Base-by-base conservation (phyloP, 179 eudicot genomes). In the Heliamphora pulchella region DNA sequence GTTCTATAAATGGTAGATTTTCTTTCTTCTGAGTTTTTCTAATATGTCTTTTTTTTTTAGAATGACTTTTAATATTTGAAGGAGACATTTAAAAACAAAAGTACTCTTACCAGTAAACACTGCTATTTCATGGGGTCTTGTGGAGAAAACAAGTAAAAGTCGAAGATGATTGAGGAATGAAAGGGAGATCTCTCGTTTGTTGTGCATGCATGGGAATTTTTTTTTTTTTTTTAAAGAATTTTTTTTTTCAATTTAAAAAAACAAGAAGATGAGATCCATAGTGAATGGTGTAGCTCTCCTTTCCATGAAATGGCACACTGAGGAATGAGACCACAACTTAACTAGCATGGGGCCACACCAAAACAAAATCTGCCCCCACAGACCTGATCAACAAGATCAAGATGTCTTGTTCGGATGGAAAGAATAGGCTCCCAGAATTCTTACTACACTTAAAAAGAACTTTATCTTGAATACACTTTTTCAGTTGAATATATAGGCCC, bases 231-330 rank as follows among this genome's bases (percentile, higher is more conserved):
- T 10, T 9, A 44, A 44, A 3, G 8, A 59, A 63, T 11, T 75
- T 58, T 8, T 41, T 39, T 74, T 5, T n/a, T 47, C 10, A 41
- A 4, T 66, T 20, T 8, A 75, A 58, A 58, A 15, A 2, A 4
- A 48, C 61, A 44, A 73, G 31, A 3, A 3, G 1, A 4, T 44
- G 53, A 43, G 22, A 51, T 69, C 18, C 82, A 79, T 82, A 74
- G 87, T 84, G 82, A 75, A 78, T 82, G 77, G 80, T 73, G 75
- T 66, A 53, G 84, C 91, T 87, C 92, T 85, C 74, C 94, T 89
- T 91, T 91, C 87, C 80, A 91, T 87, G 91, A 85, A 80, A 80
- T 85, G 79, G 91, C 91, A 88, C 90, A 85, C 85, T 86, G 74
- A 70, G 79, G 82, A 82, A 85, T 73, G 86, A 87, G 48, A 22